Evolutionary conservation across 257 asterid species (phyloP), one percentile per base, ranked within the genome.

Genomic region (Anisodus tanguticus): DNA sequence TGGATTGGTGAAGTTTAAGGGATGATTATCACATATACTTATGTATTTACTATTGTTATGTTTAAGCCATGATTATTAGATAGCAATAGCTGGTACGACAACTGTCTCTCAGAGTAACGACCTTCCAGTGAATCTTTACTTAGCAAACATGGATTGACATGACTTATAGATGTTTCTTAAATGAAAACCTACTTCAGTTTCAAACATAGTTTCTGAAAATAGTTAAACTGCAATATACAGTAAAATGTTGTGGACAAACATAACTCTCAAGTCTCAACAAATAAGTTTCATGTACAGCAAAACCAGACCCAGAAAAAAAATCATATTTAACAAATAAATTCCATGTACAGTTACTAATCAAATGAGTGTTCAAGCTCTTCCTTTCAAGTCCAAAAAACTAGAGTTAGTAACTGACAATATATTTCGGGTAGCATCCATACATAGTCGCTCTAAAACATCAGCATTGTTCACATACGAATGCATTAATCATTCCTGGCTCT

Each of bases 141-240:
- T 47, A 0, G 12, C 12, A 72, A 19, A 74, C 39, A 19, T 45
- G 80, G 59, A 47, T 9, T 41, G 35, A 70, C 35, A 41, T 70
- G 79, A 3, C n/a, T 49, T 11, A 49, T 41, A 49, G 35, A 26
- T 22, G 64, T 76, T 51, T 76, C 64, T 26, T 76, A 43, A 53
- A 12, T 76, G 26, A 76, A 76, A 51, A 3, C 19, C 63, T 51
- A 76, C 60, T 49, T 74, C 47, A 76, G 13, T 76, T 22, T 76
- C 47, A 53, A 51, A 76, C 26, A 76, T 5, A 3, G 41, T 49
- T 49, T 49, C 62, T 6, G 81, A 74, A 74, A 19, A 49, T 19
- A 74, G 60, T 11, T 49, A 19, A 49, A 76, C 15, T 6, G 43
- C 6, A 13, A 26, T 3, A 17, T 51, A 77, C 64, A 77, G 64